Evolutionary conservation across 2,329 filamentous ascomycete genomes (phyloP).

Genomic region (Penicillium janthinellum): DNA sequence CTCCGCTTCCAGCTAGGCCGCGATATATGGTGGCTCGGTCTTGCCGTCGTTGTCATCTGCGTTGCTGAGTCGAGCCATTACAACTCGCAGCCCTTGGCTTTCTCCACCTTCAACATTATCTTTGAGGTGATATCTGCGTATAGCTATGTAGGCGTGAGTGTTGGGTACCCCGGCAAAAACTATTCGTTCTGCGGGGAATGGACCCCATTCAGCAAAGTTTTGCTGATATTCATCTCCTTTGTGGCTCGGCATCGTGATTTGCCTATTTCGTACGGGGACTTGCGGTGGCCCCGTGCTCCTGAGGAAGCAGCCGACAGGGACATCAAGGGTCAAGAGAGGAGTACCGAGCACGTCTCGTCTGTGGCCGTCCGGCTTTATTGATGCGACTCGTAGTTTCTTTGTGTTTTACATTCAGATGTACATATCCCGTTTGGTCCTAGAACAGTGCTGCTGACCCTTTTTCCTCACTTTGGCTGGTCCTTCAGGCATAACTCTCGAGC

Average conservation of each 20-base stretch:
- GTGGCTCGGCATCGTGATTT: constrained; percentile 58
- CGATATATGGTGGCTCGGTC: constrained; percentile 66
- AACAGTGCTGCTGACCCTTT: neutral
- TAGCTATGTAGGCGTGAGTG: constrained; percentile 62
- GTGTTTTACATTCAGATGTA: neutral
- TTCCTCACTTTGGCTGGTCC: neutral
- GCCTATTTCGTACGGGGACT: constrained; percentile 56
- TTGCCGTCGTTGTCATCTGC: constrained; percentile 63
- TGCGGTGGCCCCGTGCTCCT: neutral
- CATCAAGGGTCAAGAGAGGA: neutral
- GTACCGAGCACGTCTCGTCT: neutral
- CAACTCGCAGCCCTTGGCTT: constrained; percentile 52
- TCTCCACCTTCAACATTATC: constrained; percentile 62
- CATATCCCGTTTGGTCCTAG: neutral
- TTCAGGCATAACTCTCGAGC: neutral
- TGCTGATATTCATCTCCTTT: constrained; percentile 60
- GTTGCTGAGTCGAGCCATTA: constrained; percentile 62
- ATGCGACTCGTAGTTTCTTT: neutral
- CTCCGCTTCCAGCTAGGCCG: constrained; percentile 65
- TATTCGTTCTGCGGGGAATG: constrained; percentile 60
- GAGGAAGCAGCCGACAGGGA: neutral
- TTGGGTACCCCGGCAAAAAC: constrained; percentile 56
- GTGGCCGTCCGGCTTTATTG: neutral
- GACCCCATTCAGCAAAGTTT: constrained; percentile 58
- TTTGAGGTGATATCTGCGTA: constrained; percentile 54